Evolutionary conservation across 805 yeast species (phyloP).

Genomic region (Wickerhamiella sergipiensis): DNA sequence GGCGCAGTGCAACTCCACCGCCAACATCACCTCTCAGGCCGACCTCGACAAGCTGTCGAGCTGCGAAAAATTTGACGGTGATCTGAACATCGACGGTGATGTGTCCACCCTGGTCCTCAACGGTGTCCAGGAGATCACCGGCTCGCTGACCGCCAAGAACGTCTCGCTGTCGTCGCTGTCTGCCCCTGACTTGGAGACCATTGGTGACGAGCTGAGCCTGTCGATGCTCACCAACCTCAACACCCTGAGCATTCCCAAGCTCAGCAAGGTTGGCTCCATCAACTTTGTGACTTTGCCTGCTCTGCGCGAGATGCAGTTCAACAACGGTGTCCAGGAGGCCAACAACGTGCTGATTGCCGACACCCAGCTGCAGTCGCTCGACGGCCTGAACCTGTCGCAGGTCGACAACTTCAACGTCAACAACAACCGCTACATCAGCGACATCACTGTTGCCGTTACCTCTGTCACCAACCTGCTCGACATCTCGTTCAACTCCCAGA

Average conservation of each 20-base stretch:
- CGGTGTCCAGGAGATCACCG: conserved; percentile 64
- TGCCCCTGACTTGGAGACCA: conserved; percentile 67
- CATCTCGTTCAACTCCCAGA: conserved; percentile 74
- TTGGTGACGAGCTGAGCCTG: conserved; percentile 58
- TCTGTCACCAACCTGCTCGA: conserved; percentile 62
- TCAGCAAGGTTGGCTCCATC: conserved; percentile 71
- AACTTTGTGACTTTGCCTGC: conserved; percentile 79
- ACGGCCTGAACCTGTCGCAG: conserved; percentile 27
- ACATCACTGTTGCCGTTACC: conserved; percentile 53
- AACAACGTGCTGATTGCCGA: conserved; percentile 41
- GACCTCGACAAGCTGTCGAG: conserved; percentile 61
- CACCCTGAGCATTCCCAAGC: conserved; percentile 59
- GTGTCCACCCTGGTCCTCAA: conserved; percentile 39
- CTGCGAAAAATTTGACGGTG: conserved; percentile 75
- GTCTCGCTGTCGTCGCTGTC: conserved; percentile 54
- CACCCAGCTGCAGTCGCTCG: conserved; percentile 28
- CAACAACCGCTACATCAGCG: conserved; percentile 70
- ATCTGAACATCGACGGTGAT: conserved; percentile 55
- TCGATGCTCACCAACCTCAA: conserved; percentile 50
- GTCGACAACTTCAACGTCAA: conserved; percentile 45
- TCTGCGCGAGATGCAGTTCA: conserved; percentile 53
- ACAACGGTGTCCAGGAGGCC: conserved; percentile 58
- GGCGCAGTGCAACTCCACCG: conserved; percentile 21
- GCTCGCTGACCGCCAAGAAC: conserved; percentile 54
- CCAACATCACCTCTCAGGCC: conserved; percentile 70